phyloP scores from a whole-genome alignment of 148 eudicot genomes.

The Rhododendron mucronatum region DNA sequence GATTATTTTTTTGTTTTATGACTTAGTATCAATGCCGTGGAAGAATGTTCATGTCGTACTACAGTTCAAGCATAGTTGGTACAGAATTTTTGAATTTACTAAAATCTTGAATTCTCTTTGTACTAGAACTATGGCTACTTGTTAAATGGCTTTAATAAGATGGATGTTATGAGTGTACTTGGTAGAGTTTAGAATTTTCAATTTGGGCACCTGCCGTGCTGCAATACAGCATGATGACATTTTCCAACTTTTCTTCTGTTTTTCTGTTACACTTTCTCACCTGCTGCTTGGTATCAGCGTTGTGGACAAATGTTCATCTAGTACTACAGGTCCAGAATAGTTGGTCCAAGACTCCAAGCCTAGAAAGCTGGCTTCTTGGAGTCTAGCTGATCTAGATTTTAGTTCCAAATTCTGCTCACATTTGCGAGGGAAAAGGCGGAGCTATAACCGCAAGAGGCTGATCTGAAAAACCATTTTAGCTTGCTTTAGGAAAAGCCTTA shows the following conservation, averaged over 20 bases:
- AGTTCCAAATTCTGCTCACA: no score
- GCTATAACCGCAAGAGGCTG: no score
- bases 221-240: background rate
- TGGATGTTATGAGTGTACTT: background rate
- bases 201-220: background rate
- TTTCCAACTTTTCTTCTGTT: background rate
- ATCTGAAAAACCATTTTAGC: no score
- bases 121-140: background rate
- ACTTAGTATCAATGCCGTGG: background rate
- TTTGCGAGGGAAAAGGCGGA: no score
- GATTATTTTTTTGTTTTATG: background rate
- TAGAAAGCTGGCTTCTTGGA: no score
- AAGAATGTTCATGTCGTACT: background rate
- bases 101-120: background rate
- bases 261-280: no score
- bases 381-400: no score
- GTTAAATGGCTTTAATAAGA: background rate
- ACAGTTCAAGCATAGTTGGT: background rate
- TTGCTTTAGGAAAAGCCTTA: no score
- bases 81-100: background rate
- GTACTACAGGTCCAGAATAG: no score
- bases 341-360: no score
- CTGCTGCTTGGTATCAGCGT: no score
- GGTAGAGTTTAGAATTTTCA: background rate
- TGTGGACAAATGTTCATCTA: no score